These are phyloP conservation scores for Tricholoma furcatifolium DNA, from an alignment of 768 basidiomycete genomes.

Conservation along the genomic window DNA sequence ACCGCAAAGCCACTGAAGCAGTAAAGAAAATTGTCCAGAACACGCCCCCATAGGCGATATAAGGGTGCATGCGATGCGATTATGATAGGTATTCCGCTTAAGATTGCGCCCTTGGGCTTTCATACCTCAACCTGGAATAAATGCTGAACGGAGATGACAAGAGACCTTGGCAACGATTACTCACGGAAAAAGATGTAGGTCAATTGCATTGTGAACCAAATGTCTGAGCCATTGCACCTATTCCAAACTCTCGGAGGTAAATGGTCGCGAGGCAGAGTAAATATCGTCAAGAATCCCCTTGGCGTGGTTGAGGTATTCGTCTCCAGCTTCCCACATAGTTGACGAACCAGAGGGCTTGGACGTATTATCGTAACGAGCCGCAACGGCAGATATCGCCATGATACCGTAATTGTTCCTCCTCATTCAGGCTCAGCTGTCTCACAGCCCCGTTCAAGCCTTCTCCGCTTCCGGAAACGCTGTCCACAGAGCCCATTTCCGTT, in stretches of 20 bases:
- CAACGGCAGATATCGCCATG: slow-evolving; percentile 88
- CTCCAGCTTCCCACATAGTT: slow-evolving; percentile 82
- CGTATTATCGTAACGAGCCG: slow-evolving; percentile 61
- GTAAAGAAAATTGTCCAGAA: slow-evolving; percentile 65
- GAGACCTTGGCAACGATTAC: slow-evolving; percentile 19
- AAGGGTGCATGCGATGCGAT: slow-evolving; percentile 64
- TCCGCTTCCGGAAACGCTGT: slow-evolving; percentile 34
- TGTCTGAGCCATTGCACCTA: slow-evolving; percentile 85
- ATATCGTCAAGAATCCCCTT: slow-evolving; percentile 63
- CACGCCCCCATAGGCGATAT: slow-evolving; percentile 66
- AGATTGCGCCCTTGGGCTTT: slow-evolving; percentile 65
- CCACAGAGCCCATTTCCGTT: slow-evolving; percentile 24
- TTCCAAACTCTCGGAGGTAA: slow-evolving; percentile 82
- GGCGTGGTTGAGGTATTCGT: slow-evolving; percentile 66
- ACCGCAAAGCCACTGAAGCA: slow-evolving; percentile 52
- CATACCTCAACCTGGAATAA: slow-evolving; percentile 53
- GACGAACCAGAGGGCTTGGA: slow-evolving; percentile 42
- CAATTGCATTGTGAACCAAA: slow-evolving; percentile 70
- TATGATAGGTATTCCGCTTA: slow-evolving; percentile 60
- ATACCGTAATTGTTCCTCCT: slow-evolving; percentile 82
- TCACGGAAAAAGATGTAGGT: slow-evolving; percentile 73
- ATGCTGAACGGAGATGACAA: not conserved
- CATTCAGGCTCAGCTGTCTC: slow-evolving; percentile 85
- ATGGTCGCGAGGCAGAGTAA: slow-evolving; percentile 70
- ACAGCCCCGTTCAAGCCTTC: slow-evolving; percentile 63